A percentile compares a stretch with the other conserved stretches of the same genome.
Conservation (phyloP, 2,329 filamentous ascomycete species). For the Fusarium illudens region DNA sequence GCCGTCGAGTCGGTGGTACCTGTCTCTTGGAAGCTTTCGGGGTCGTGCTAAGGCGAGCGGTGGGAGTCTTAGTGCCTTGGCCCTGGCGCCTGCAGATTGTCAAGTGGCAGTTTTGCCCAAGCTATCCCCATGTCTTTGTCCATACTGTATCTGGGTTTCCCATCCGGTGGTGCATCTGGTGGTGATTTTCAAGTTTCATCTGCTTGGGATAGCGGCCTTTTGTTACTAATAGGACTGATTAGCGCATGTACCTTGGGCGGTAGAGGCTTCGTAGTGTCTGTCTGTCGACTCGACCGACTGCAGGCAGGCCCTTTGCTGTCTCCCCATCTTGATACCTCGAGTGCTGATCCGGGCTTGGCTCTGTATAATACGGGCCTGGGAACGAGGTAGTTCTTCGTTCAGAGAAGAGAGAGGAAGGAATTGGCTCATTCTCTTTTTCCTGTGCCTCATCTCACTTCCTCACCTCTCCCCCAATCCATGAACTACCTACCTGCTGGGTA, state of each 20-base stretch:
- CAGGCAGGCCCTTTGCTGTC: background rate
- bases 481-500: too few relatives aligned
- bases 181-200: background rate
- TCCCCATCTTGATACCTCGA: background rate
- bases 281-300: background rate
- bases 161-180: background rate
- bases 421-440: constrained; percentile 1
- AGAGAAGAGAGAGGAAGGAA: background rate
- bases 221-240: background rate
- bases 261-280: background rate
- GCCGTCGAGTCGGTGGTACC: background rate
- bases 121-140: constrained; percentile 5
- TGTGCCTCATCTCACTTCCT: constrained; percentile 15
- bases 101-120: constrained; percentile 16
- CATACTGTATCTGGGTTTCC: constrained; percentile 10
- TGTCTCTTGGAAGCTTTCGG: constrained; percentile 6
- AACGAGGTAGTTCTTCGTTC: background rate
- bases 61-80: constrained; percentile 22
- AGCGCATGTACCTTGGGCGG: background rate
- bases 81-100: constrained; percentile 13
- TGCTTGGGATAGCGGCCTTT: background rate
- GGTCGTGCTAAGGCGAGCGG: constrained; percentile 10
- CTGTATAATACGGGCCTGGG: background rate
- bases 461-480: background rate
- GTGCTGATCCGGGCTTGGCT: background rate